Base-by-base conservation (phyloP, 176 grass and related monocot genomes). In the Avena atlantica region DNA sequence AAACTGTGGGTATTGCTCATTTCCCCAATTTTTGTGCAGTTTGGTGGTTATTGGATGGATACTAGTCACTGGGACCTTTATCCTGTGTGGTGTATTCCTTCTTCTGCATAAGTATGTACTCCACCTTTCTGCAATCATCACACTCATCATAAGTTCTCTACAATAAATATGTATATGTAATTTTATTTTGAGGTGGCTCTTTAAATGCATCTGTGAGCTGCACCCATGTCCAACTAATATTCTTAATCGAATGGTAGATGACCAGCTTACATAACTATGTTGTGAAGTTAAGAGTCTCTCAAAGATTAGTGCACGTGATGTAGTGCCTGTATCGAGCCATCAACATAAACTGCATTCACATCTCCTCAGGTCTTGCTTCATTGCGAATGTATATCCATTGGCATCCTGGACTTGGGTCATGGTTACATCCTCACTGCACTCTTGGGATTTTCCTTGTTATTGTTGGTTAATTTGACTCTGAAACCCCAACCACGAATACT, bases 1-100 rank as follows among this genome's bases (percentile, higher is more conserved):
- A 55, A 59, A 73, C 10, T 11, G 6, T 14, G 51, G 8, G 9
- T 48, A 68, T 76, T 21, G 49, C 31, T 89, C 12, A 67, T 50
- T 55, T 59, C 17, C 48, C 3, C 24, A 23, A 47, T 51, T 78
- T 65, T 79, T 89, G 17, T 93, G 77, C 92, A 99, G 97, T 69
- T 89, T 99, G 82, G 92, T 96, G 37, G 53, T 96, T 81, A 29
- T 83, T 90, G 97, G 92, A 87, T 99, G 97, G 97, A 94, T 99
- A 93, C 67, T 99, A 11, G 97, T 99, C 37, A 86, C 97, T 2
- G 97, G 89, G 40, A 99, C 97, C 8, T 96, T 99, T 87, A 94
- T 99, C 71, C 79, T 99, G 2, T 99, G 97, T 1, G 97, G 97
- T 55, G 66, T 96, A 42, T 99, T 99, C 83, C 90, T 99, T 87